Conservation (phyloP, 1,284 basidiomycete species). For the Pseudozyma pruni region DNA sequence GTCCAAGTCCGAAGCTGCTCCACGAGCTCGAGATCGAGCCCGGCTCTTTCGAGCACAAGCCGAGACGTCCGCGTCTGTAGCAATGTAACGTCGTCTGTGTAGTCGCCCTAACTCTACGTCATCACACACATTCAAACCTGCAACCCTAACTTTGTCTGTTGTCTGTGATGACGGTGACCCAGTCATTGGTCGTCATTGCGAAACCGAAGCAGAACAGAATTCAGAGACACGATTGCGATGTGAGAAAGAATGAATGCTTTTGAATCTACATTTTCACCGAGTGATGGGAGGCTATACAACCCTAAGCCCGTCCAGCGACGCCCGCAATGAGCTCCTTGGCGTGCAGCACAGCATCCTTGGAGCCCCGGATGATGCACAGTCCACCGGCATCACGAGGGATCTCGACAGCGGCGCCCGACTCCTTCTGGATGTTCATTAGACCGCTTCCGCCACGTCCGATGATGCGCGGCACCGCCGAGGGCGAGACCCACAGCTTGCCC, state of each 20-base stretch:
- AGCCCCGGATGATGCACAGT: slow-evolving; percentile 56
- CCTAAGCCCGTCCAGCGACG: slow-evolving; percentile 36
- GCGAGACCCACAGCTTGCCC: slow-evolving; percentile 50
- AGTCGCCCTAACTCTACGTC: too few relatives aligned
- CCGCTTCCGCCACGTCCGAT: slow-evolving; percentile 55
- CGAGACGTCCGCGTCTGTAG: slow-evolving; percentile 1
- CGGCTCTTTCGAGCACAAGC: not conserved
- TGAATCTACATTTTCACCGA: slow-evolving; percentile 17
- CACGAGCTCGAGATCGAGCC: slow-evolving; percentile 16
- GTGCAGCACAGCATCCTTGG: slow-evolving; percentile 52
- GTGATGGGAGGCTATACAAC: not conserved
- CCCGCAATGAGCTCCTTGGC: slow-evolving; percentile 54
- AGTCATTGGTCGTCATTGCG: too few relatives aligned
- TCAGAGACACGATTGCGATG: slow-evolving; percentile 12
- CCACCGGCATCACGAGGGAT: slow-evolving; percentile 56
- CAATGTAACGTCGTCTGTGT: too few relatives aligned
- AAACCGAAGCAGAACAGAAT: not conserved
- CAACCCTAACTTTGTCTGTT: too few relatives aligned
- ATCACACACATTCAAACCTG: too few relatives aligned
- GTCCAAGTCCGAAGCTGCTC: slow-evolving; percentile 6
- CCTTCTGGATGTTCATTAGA: slow-evolving; percentile 52
- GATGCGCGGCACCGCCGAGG: slow-evolving; percentile 49
- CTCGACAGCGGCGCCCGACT: slow-evolving; percentile 56
- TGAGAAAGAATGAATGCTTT: slow-evolving; percentile 11
- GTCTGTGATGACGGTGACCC: too few relatives aligned